phyloP scores from a whole-genome alignment of 805 yeast genomes.

The Yarrowia osloensis region DNA sequence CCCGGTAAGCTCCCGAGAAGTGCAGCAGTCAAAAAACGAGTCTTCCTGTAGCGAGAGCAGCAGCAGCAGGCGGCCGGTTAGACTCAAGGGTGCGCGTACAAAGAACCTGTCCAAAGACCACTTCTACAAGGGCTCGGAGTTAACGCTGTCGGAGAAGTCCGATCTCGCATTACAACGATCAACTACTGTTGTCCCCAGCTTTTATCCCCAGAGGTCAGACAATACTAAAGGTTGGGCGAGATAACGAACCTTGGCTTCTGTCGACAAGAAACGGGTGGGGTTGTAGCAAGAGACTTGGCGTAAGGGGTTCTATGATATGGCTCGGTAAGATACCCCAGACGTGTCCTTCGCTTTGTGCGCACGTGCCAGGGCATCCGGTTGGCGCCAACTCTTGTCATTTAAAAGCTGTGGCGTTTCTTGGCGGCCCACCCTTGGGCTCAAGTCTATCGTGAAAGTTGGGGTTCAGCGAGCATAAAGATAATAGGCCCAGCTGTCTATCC shows the following conservation, averaged over 20 bases:
- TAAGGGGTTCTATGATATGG: neutral
- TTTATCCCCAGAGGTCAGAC: neutral
- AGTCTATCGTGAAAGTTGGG: neutral
- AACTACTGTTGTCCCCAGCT: neutral
- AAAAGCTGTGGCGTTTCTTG: slow-evolving; percentile 18
- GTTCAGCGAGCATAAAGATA: neutral
- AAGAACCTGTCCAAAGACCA: no score
- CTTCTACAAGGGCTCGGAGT: neutral
- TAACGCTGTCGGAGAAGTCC: neutral
- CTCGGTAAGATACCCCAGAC: neutral
- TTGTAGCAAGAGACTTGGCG: neutral
- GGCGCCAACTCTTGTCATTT: neutral
- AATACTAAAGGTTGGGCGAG: neutral
- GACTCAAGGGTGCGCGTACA: neutral
- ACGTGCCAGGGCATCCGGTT: neutral
- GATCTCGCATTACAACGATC: neutral
- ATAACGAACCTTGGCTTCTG: neutral
- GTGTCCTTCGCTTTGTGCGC: neutral
- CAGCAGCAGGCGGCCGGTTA: neutral
- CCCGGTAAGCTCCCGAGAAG: slow-evolving; percentile 10
- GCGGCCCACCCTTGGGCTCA: neutral
- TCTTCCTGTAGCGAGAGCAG: neutral
- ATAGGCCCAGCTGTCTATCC: neutral
- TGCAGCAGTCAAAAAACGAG: neutral
- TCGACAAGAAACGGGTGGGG: neutral